A percentile compares a stretch with the other conserved stretches of the same genome.
These are phyloP conservation scores for Colletotrichum sp. DNA, from an alignment of 2,329 filamentous ascomycete species.

Conservation along the genomic window DNA sequence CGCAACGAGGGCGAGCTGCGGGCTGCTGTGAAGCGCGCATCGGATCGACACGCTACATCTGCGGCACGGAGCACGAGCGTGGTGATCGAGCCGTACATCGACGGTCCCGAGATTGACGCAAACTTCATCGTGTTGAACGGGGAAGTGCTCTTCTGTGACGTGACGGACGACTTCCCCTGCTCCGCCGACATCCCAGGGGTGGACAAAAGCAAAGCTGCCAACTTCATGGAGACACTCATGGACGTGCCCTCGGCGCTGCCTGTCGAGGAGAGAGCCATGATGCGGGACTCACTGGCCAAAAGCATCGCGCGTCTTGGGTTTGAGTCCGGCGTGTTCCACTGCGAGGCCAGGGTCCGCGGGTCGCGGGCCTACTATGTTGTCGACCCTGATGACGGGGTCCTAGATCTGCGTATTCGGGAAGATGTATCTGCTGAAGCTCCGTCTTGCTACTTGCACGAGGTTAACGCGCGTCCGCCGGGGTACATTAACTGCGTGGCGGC, in stretches of 20 bases:
- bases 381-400: slow-evolving; percentile 6
- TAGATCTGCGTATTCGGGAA: slow-evolving; percentile 16
- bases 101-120: slow-evolving; percentile 46
- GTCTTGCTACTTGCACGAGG: slow-evolving; percentile 30
- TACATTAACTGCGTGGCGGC: slow-evolving; percentile 26
- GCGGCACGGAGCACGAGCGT: slow-evolving; percentile 27
- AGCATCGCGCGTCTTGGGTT: not conserved
- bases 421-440: not conserved
- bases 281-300: not conserved
- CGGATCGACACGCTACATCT: slow-evolving; percentile 21
- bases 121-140: slow-evolving; percentile 44
- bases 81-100: slow-evolving; percentile 42
- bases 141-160: slow-evolving; percentile 42
- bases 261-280: not conserved
- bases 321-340: not conserved
- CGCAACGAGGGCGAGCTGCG: slow-evolving; percentile 29
- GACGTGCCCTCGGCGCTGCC: not conserved
- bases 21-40: slow-evolving; percentile 24
- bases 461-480: slow-evolving; percentile 33
- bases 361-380: not conserved
- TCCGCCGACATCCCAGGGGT: not conserved
- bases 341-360: not conserved
- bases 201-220: not conserved
- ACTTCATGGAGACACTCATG: slow-evolving; percentile 4
- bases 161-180: slow-evolving; percentile 42